These are phyloP conservation scores for Heterobasidion annosum DNA, from an alignment of 1,284 basidiomycete genomes.

Conservation along the genomic window DNA sequence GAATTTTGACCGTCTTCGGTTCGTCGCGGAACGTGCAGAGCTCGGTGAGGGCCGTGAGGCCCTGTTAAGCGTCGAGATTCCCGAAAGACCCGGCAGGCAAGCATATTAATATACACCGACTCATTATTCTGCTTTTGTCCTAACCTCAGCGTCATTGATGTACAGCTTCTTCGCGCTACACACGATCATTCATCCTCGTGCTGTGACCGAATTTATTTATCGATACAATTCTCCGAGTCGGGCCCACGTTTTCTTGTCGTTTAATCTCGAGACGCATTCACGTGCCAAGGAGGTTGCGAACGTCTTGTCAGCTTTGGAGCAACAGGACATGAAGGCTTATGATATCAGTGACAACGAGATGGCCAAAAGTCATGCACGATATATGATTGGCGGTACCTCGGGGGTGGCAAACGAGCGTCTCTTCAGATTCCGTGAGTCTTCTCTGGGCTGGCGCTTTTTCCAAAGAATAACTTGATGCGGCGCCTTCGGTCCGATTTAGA, in stretches of 20 bases:
- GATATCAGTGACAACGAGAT: constrained; percentile 96
- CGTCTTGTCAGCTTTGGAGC: constrained; percentile 55
- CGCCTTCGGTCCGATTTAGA: constrained; percentile 38
- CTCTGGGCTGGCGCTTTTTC: background rate
- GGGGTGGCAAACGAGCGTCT: constrained; percentile 80
- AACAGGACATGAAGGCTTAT: constrained; percentile 69
- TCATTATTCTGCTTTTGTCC: background rate
- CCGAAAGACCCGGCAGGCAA: constrained; percentile 85
- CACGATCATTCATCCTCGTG: constrained; percentile 80
- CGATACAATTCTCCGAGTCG: constrained; percentile 65
- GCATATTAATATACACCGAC: constrained; percentile 10
- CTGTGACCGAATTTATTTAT: constrained; percentile 97
- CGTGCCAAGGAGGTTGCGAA: constrained; percentile 62
- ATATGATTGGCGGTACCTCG: constrained; percentile 86
- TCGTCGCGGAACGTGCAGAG: constrained; percentile 96
- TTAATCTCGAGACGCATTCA: constrained; percentile 65
- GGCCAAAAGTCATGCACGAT: constrained; percentile 90
- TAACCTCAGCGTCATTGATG: background rate
- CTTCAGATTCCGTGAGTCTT: constrained; percentile 81
- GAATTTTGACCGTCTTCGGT: constrained; percentile 95
- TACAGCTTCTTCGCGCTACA: constrained; percentile 86
- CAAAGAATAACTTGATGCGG: background rate
- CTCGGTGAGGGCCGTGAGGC: constrained; percentile 94
- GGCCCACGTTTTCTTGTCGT: constrained; percentile 88
- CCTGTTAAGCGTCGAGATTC: constrained; percentile 87